Evolutionary conservation across 768 basidiomycete species (phyloP).

Genomic region (Trametes cingulata): DNA sequence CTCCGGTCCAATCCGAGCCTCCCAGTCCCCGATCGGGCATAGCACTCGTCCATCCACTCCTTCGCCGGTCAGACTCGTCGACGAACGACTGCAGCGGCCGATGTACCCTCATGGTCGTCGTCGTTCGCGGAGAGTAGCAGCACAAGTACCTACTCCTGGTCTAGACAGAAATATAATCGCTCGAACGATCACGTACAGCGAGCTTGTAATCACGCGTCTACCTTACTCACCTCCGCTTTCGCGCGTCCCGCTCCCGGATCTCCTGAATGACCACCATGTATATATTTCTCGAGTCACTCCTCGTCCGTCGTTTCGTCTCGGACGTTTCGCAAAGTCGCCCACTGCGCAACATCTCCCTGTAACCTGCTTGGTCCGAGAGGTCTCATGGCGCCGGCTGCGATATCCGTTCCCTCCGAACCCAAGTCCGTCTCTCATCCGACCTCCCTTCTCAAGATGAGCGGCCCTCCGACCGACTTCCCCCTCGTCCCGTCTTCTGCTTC

Average conservation of each 20-base stretch:
- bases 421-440: conserved; percentile 6
- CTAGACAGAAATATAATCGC: neutral
- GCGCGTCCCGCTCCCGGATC: neutral
- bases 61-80: neutral
- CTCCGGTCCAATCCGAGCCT: conserved; percentile 17
- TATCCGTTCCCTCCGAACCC: neutral
- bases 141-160: neutral
- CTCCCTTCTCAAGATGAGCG: conserved; percentile 12
- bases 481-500: conserved; percentile 17
- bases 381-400: conserved; percentile 19
- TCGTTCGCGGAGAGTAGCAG: neutral
- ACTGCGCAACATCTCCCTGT: neutral
- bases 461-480: conserved; percentile 16
- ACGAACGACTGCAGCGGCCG: neutral
- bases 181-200: neutral
- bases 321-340: neutral
- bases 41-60: neutral
- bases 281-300: neutral
- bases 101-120: neutral
- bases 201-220: conserved; percentile 15
- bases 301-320: neutral
- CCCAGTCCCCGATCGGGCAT: neutral
- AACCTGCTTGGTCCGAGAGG: neutral
- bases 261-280: conserved; percentile 8
- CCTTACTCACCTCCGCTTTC: conserved; percentile 9